Evolutionary conservation across 2,329 filamentous ascomycete species (phyloP).

Genomic region (Didymella pomorum): DNA sequence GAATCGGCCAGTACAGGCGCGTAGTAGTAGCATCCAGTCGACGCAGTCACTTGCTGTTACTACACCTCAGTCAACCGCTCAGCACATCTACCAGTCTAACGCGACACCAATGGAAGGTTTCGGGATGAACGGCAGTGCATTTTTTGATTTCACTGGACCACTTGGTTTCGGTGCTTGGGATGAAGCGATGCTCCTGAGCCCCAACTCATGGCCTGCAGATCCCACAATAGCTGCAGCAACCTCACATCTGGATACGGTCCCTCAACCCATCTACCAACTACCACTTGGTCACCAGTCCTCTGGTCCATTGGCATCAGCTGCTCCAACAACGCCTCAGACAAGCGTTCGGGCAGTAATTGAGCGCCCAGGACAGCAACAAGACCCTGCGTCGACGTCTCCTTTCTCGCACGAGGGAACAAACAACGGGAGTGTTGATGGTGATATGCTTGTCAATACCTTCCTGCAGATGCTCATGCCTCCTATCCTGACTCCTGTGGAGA

Average conservation of each 20-base stretch:
- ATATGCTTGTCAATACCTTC: constrained; percentile 59
- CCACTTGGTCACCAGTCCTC: constrained; percentile 27
- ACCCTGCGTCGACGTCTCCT: constrained; percentile 39
- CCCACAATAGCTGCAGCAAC: constrained; percentile 22
- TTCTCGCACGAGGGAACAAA: constrained; percentile 40
- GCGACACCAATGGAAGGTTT: constrained; percentile 30
- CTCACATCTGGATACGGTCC: constrained; percentile 26
- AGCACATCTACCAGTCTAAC: constrained; percentile 24
- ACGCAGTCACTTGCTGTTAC: constrained; percentile 29
- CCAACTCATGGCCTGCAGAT: constrained; percentile 43
- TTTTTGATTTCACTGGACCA: constrained; percentile 42
- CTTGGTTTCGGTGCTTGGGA: constrained; percentile 42
- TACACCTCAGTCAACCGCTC: constrained; percentile 24
- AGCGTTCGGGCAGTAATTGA: constrained; percentile 29
- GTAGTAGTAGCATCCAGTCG: constrained; percentile 29
- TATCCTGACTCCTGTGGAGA: constrained; percentile 63
- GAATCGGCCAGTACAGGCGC: constrained; percentile 44
- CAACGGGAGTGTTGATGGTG: constrained; percentile 40
- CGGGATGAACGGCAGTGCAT: constrained; percentile 26
- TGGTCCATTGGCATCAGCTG: constrained; percentile 21
- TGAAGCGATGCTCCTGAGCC: constrained; percentile 43
- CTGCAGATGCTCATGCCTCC: constrained; percentile 60
- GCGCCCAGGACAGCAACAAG: constrained; percentile 24
- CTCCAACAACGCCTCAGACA: constrained; percentile 12
- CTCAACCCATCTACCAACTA: constrained; percentile 34